Evolutionary conservation across 2,329 filamentous ascomycete genomes (phyloP), one percentile per base, ranked within the genome.

Genomic region (Ophiocordyceps camponoti-saundersi): DNA sequence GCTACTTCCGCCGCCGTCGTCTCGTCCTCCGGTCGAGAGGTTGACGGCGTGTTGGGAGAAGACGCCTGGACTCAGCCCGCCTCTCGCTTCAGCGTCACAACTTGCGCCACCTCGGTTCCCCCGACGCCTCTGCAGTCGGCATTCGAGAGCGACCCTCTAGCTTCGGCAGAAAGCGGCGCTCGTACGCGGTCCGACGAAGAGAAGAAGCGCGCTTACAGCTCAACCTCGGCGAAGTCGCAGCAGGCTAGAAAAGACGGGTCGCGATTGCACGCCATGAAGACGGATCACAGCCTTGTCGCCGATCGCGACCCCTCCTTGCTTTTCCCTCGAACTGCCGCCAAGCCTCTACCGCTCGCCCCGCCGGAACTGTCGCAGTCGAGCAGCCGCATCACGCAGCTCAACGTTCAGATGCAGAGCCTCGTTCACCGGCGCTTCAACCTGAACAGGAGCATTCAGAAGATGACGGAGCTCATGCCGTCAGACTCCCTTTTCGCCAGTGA

Each of bases 401-500:
- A 82, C 55, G 76, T 79, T 5, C 74, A 77, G 55, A 73, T 85
- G 29, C 70, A 79, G 41, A 72, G 75, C 44, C 71, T 92, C 8
- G 68, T 69, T 1, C 78, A 83, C 56, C 77, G 84, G 42, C 77
- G 80, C 47, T 68, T 73, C 50, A 90, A 89, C 62, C 77, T 90
- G 56, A 73, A 77, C 57, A 78, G 72, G 22, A 78, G 82, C 50
- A 85, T 92, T 58, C 69, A 75, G 51, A 83, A 90, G 60, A 80
- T 90, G 70, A 86, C 80, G 49, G 79, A 86, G 59, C 71, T 88
- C 49, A 83, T 88, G 70, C 82, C 83, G 40, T 78, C 73, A 34
- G 80, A 85, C 58, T 77, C 74, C 51, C 69, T 86, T 39, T 67
- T 84, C 57, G 75, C 79, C 29, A 81, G 80, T 54, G 72, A 78